Base-by-base conservation (phyloP, 805 yeast species). In the Hyphopichia homilentoma region DNA sequence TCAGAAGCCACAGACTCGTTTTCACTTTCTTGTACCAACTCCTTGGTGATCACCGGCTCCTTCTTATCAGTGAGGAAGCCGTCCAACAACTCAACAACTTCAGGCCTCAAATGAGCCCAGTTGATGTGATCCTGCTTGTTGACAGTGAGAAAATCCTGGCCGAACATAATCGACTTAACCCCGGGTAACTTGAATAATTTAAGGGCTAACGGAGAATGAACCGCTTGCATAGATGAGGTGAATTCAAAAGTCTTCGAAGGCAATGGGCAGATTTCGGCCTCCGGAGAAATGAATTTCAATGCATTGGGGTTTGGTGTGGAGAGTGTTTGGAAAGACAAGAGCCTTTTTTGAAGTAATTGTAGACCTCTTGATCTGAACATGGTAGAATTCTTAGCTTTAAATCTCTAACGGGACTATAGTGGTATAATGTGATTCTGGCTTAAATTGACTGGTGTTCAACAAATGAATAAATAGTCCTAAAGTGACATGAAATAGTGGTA, bases 251-350 rank as follows among this genome's bases (percentile, higher is more conserved):
- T 75, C 38, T 61, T 64, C 40, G 56, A 59, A 6, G 59, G 59
- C 6, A 64, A 51, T 7, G 81, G 81, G 7, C 70, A 49, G 16
- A 76, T 69, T n/a, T 52, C 48, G 39, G 50, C 53, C 32, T 73
- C 76, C 9, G 61, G 61, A 2, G 77, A 61, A 6, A 80, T 62
- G 49, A 80, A 83, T 49, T 83, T 83, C 34, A 83, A 57, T 1
- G 93, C 88, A 53, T 83, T 78, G 32, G 78, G 84, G 48, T 82
- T 82, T 9, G 93, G 93, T 0, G 93, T 83, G 2, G 80, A 64
- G 13, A 72, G 50, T 0, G 86, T 62, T 38, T 66, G 53, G 45
- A 65, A 64, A 2, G 68, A 53, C 16, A 62, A 50, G 18, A 50
- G 44, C 28, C 70, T 45, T 18, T n/a, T 16, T 11, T n/a, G n/a